Evolutionary conservation across 805 yeast species (phyloP).

Genomic region (Monosporozyma yasuniensis): DNA sequence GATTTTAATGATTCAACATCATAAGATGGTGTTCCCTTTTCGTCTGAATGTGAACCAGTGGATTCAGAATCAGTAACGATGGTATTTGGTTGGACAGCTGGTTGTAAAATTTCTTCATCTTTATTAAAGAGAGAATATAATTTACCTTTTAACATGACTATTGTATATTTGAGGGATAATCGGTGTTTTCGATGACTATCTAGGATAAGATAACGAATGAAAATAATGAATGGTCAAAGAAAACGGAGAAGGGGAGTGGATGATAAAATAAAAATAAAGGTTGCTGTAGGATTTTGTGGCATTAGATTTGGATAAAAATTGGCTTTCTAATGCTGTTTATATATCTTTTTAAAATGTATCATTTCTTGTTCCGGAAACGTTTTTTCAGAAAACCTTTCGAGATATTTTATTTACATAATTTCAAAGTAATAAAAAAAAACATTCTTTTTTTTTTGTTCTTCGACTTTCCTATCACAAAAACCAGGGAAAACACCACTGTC

Average conservation of each 20-base stretch:
- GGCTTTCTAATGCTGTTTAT: neutral
- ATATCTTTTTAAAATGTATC: slow-evolving; percentile 1
- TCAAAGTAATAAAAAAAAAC: neutral
- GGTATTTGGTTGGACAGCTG: neutral
- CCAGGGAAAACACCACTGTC: too few species aligned
- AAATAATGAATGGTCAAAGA: too few species aligned
- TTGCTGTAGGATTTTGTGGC: neutral
- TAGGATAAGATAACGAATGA: neutral
- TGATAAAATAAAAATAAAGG: neutral
- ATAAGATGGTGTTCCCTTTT: neutral
- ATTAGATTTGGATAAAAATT: neutral
- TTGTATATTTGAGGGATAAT: neutral
- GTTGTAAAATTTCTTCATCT: neutral
- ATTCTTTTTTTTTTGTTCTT: neutral
- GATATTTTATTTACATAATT: neutral
- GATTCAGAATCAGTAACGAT: neutral
- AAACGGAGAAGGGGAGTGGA: neutral
- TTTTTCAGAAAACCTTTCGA: neutral
- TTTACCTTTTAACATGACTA: neutral
- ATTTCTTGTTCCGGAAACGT: neutral
- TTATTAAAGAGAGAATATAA: neutral
- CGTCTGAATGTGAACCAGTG: neutral
- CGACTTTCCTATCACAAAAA: too few species aligned
- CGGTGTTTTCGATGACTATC: neutral
- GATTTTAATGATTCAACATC: neutral